Conservation (phyloP, 83 land plant species). For the Diphasiastrum complanatum region DNA sequence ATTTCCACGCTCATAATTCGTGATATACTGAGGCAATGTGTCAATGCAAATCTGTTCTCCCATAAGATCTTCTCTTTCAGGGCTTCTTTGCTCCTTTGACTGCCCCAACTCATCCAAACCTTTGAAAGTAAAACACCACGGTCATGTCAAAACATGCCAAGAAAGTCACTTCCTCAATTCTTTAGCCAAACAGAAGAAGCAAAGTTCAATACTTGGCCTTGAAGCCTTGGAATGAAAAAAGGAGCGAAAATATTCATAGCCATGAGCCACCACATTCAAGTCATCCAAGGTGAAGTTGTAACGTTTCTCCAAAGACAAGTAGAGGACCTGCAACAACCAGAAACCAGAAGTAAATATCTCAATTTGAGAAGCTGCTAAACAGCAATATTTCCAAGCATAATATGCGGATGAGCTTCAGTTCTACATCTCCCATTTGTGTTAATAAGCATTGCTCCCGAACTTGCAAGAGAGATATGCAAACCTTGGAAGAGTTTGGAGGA, state of each 20-base stretch:
- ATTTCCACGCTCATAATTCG: conserved; percentile 68
- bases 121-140: neutral
- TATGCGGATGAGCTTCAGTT: neutral
- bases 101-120: neutral
- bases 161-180: neutral
- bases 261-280: conserved; percentile 79
- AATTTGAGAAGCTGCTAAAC: too few relatives aligned
- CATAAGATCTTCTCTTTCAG: conserved; percentile 14
- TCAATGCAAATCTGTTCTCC: conserved; percentile 45
- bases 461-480: neutral
- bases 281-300: conserved; percentile 80
- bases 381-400: too few relatives aligned
- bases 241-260: conserved; percentile 52
- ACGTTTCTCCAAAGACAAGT: conserved; percentile 80
- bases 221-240: conserved; percentile 32
- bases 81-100: neutral
- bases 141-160: neutral
- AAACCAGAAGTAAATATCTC: conserved; percentile 8
- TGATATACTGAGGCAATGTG: conserved; percentile 59
- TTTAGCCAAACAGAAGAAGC: neutral
- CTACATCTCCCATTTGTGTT: neutral
- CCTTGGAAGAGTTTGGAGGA: conserved; percentile 59
- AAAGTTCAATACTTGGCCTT: conserved; percentile 17
- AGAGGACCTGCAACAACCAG: conserved; percentile 41
- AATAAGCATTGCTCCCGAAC: neutral